These are phyloP conservation scores for Borovskyia barvae DNA, from an alignment of 208 protist species.

Conservation along the genomic window DNA sequence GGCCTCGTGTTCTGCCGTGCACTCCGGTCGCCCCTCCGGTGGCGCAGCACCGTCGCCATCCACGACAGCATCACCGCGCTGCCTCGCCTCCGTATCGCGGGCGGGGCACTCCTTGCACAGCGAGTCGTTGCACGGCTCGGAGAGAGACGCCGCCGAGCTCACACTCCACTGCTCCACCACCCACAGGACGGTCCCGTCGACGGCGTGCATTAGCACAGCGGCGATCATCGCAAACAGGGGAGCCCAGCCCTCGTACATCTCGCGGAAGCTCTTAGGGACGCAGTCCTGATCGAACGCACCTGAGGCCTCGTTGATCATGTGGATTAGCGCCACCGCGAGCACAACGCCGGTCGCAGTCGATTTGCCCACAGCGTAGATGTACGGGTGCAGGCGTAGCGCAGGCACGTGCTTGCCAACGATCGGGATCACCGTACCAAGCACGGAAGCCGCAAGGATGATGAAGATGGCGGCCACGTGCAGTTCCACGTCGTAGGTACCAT, in stretches of 20 bases:
- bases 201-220: constrained; percentile 54
- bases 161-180: constrained; percentile 12
- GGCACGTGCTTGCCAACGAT: constrained; percentile 47
- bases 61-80: not conserved
- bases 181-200: constrained; percentile 36
- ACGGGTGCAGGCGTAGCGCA: constrained; percentile 28
- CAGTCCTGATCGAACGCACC: constrained; percentile 21
- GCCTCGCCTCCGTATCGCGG: constrained; percentile 1
- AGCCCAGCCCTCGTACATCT: constrained; percentile 48
- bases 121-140: constrained; percentile 4
- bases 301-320: constrained; percentile 39
- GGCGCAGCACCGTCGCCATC: not conserved
- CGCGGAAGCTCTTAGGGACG: constrained; percentile 32
- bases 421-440: constrained; percentile 49
- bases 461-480: constrained; percentile 68
- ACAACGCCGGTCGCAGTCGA: constrained; percentile 49
- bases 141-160: not conserved
- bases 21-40: not conserved
- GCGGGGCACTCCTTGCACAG: constrained; percentile 6
- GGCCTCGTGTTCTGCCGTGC: not conserved
- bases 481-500: constrained; percentile 38
- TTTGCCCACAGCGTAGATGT: constrained; percentile 54
- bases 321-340: constrained; percentile 50
- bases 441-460: constrained; percentile 53
- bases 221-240: constrained; percentile 55